Percentiles rank a stretch among this genome's conserved stretches.
These are phyloP conservation scores for Manihot esculenta DNA, from an alignment of 441 rosid species.

Conservation along the genomic window DNA sequence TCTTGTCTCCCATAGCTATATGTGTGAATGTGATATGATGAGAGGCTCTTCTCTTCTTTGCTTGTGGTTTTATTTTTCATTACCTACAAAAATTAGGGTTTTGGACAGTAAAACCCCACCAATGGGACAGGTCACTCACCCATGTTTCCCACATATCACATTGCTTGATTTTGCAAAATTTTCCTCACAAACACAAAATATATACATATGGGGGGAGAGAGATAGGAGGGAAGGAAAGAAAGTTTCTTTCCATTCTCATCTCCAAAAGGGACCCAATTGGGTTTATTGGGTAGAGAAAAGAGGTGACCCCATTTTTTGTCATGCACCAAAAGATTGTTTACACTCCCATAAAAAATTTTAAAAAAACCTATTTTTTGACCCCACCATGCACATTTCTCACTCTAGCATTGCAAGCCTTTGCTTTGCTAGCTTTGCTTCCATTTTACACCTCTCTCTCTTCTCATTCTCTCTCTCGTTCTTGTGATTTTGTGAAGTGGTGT, in stretches of 20 bases:
- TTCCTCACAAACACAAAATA: neutral
- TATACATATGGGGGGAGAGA: too few species aligned
- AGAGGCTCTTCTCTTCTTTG: neutral
- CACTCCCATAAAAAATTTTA: conserved; percentile 14
- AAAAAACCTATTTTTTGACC: conserved; percentile 4
- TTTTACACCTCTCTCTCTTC: conserved; percentile 40
- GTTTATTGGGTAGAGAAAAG: conserved; percentile 26
- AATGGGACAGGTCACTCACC: conserved; percentile 21
- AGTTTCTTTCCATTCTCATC: conserved; percentile 20
- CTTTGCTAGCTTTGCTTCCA: conserved; percentile 45
- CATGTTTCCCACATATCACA: conserved; percentile 27
- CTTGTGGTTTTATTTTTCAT: conserved; percentile 5
- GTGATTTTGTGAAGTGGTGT: conserved; percentile 22
- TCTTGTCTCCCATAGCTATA: conserved; percentile 38
- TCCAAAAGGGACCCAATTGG: conserved; percentile 22
- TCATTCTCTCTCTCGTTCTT: neutral
- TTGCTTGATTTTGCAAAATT: conserved; percentile 36
- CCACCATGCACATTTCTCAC: conserved; percentile 43
- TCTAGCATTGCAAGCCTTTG: conserved; percentile 37
- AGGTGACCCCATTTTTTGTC: conserved; percentile 44
- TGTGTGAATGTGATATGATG: conserved; percentile 19
- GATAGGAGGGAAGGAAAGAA: neutral
- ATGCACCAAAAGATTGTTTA: conserved; percentile 47
- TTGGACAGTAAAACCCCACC: conserved; percentile 31
- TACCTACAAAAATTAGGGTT: conserved; percentile 3